Evolutionary conservation across 495 filamentous ascomycete species (phyloP).

Genomic region (Recurvomyces mirabilis): DNA sequence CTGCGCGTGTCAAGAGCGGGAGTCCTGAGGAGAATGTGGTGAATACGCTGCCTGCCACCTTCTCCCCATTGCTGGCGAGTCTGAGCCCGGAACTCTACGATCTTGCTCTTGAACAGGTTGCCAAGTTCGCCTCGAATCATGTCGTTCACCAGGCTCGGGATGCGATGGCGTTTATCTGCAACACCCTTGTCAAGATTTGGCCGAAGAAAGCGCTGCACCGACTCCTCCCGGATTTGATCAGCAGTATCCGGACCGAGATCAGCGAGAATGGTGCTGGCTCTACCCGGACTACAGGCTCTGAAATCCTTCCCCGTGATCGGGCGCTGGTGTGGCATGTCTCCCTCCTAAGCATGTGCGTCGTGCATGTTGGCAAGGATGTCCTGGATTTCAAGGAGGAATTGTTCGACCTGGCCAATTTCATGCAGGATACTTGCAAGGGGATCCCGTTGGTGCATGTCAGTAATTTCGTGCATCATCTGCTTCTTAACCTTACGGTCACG

Average conservation of each 20-base stretch:
- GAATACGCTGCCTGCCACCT: conserved; percentile 85
- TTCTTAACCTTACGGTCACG: conserved; percentile 90
- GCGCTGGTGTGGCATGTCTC: conserved; percentile 94
- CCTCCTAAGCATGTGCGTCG: conserved; percentile 95
- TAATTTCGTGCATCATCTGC: conserved; percentile 95
- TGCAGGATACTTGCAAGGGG: conserved; percentile 89
- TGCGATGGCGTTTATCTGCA: conserved; percentile 98
- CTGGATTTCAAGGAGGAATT: conserved; percentile 78
- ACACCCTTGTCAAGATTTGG: conserved; percentile 85
- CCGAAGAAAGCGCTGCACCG: conserved; percentile 83
- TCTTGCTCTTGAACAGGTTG: conserved; percentile 79
- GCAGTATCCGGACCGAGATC: conserved; percentile 90
- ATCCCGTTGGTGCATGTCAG: conserved; percentile 91
- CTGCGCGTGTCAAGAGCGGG: conserved; percentile 70
- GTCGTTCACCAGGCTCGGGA: conserved; percentile 95
- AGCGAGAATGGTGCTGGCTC: conserved; percentile 95
- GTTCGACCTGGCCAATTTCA: conserved; percentile 82
- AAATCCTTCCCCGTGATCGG: conserved; percentile 84
- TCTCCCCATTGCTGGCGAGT: conserved; percentile 80
- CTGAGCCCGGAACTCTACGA: conserved; percentile 92
- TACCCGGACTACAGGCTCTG: conserved; percentile 81
- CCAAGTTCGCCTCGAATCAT: conserved; percentile 84
- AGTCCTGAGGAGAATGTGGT: conserved; percentile 95
- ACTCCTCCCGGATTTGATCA: conserved; percentile 77
- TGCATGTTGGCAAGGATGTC: conserved; percentile 85